Evolutionary conservation across 306 rosid species (phyloP), one percentile per base, ranked within the genome.

Genomic region (Argentina anserina): DNA sequence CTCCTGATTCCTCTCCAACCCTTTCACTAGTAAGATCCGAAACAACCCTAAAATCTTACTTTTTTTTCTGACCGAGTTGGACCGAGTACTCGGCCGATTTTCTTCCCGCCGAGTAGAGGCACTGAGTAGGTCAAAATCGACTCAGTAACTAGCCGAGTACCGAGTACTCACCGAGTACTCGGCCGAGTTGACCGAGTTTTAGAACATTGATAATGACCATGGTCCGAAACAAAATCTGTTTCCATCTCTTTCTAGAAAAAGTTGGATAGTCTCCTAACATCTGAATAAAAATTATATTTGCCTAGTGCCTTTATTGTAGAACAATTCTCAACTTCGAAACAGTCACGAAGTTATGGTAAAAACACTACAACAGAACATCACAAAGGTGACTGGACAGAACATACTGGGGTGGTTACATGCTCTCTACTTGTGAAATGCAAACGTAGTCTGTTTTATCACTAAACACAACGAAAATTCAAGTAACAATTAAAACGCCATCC

Each of bases 381-480:
- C 1, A 18, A 55, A 74, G 20, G 25, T 67, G 50, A 65, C 47
- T 66, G 67, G 79, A 83, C 56, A 33, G 41, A 17, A 31, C 66
- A 61, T 60, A 14, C 3, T 31, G n/a, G 69, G 79, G 79, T 66
- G 43, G 76, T 78, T 76, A 77, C 73, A 81, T 77, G 80, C 83
- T 75, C 79, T 84, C 90, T 82, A 88, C 76, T 80, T 74, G 75
- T 80, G 87, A 82, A 81, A 80, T 69, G 81, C 83, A 84, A 80
- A 78, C 76, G 75, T 64, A 79, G 78, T 71, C 20, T 64, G 28
- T 20, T n/a, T 41, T 23, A 39, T 2, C 52, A n/a, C 70, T 65
- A 40, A 41, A 43, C 70, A 41, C 36, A 42, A 75, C 63, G 79
- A 81, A 83, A 80, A 78, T 83, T 75, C 73, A 81, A 71, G 69